Percentiles rank a stretch among this genome's conserved stretches.
These are phyloP conservation scores for Macaranga tanarius DNA, from an alignment of 441 rosid species.

Conservation along the genomic window DNA sequence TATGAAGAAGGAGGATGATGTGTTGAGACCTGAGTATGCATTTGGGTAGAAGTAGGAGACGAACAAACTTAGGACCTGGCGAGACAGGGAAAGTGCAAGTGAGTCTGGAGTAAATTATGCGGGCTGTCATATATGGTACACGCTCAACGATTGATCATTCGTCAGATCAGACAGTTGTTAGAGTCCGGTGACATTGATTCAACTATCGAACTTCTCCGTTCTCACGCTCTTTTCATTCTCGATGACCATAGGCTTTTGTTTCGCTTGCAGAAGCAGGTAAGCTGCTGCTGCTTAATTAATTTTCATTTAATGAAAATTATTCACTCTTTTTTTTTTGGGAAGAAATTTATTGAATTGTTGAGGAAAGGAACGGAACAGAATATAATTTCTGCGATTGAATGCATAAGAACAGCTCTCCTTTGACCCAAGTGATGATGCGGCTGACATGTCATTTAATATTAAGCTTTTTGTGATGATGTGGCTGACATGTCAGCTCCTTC, in stretches of 20 bases:
- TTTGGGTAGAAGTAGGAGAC: too few species aligned
- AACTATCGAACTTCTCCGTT: slow-evolving; percentile 59
- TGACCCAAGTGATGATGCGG: too few species aligned
- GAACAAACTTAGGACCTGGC: too few species aligned
- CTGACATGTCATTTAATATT: too few species aligned
- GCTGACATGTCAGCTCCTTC: too few species aligned
- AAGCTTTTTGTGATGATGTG: too few species aligned
- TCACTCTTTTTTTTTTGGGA: slow-evolving; percentile 11
- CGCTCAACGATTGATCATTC: slow-evolving; percentile 76
- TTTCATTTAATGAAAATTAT: not conserved
- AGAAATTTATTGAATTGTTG: slow-evolving; percentile 91
- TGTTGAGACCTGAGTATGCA: too few species aligned
- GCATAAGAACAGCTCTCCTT: slow-evolving; percentile 76
- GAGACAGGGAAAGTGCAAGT: too few species aligned
- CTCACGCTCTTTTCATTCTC: slow-evolving; percentile 68
- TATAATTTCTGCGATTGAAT: slow-evolving; percentile 61
- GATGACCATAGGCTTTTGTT: slow-evolving; percentile 83
- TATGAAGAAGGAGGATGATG: too few species aligned
- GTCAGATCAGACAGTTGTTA: slow-evolving; percentile 68
- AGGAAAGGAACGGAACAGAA: slow-evolving; percentile 72
- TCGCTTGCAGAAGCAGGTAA: slow-evolving; percentile 79
- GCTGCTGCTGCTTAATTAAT: too few species aligned
- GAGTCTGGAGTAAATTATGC: too few species aligned
- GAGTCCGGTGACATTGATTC: slow-evolving; percentile 76
- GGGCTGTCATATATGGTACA: too few species aligned